Percentiles rank a stretch among this genome's conserved stretches.
phyloP scores from a whole-genome alignment of 1,284 basidiomycete genomes.

The Ceratobasidium sp. region DNA sequence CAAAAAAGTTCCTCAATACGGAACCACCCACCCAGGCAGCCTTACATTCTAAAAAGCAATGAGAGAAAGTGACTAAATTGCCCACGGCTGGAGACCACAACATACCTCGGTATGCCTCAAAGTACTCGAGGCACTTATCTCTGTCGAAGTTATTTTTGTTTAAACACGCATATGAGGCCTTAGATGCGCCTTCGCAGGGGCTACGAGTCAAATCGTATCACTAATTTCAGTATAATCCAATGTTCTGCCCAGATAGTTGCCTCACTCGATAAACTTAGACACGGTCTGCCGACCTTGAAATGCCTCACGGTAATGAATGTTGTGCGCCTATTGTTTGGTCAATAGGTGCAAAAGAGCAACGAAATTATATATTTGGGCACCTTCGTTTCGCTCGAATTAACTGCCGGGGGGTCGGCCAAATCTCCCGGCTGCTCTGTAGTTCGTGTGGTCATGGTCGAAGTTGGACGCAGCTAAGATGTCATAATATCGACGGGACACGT shows the following conservation, averaged over 20 bases:
- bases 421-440: slow-evolving; percentile 41
- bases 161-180: slow-evolving; percentile 45
- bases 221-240: not conserved
- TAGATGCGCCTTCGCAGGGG: slow-evolving; percentile 44
- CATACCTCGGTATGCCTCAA: slow-evolving; percentile 43
- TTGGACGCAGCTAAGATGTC: too few relatives aligned
- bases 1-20: slow-evolving; percentile 3
- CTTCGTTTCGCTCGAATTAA: slow-evolving; percentile 15
- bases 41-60: slow-evolving; percentile 70
- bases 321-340: slow-evolving; percentile 6
- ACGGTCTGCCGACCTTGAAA: slow-evolving; percentile 42
- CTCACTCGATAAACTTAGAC: slow-evolving; percentile 38
- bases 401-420: not conserved
- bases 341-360: not conserved
- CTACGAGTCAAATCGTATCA: not conserved
- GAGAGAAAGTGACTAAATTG: not conserved
- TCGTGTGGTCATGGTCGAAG: slow-evolving; percentile 28
- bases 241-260: not conserved
- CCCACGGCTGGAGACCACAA: not conserved
- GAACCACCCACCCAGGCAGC: slow-evolving; percentile 71
- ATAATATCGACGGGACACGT: too few relatives aligned
- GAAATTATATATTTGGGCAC: not conserved
- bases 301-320: slow-evolving; percentile 44
- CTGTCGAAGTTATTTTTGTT: slow-evolving; percentile 46
- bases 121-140: slow-evolving; percentile 45